Conservation (phyloP, 1,284 basidiomycete species). For the Trametes hirsuta region DNA sequence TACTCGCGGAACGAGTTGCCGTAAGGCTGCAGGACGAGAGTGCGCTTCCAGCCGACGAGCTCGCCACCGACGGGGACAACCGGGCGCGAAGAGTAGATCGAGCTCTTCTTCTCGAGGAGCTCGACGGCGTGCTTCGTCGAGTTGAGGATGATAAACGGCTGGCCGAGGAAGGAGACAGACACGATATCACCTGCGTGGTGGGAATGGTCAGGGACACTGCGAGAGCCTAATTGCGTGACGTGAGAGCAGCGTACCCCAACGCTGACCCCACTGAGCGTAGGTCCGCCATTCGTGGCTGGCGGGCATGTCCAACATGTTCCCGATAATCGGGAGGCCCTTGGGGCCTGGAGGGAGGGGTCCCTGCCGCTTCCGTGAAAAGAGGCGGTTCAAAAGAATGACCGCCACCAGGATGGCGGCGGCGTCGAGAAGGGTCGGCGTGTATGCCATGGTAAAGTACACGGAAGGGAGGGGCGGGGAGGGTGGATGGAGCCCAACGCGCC, state of each 20-base stretch:
- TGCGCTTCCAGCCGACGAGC: constrained; percentile 69
- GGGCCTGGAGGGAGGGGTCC: constrained; percentile 36
- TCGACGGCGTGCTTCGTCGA: constrained; percentile 55
- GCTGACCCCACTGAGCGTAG: constrained; percentile 34
- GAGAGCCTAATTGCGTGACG: background rate
- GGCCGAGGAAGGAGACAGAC: constrained; percentile 54
- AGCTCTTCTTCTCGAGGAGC: constrained; percentile 68
- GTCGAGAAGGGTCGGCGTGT: constrained; percentile 23
- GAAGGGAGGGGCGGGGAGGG: background rate
- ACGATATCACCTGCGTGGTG: constrained; percentile 29
- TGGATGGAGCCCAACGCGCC: background rate
- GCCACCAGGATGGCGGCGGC: constrained; percentile 17
- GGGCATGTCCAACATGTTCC: constrained; percentile 38
- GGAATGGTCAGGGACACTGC: background rate
- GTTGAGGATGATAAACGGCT: constrained; percentile 63
- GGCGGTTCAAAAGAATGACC: constrained; percentile 19
- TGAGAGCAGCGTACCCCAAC: constrained; percentile 27
- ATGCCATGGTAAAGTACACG: constrained; percentile 19
- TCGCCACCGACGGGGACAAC: constrained; percentile 44
- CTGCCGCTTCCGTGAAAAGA: constrained; percentile 15
- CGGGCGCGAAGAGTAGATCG: constrained; percentile 74
- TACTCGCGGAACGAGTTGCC: constrained; percentile 65
- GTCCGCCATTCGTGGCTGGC: constrained; percentile 32
- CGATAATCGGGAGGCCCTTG: constrained; percentile 34
- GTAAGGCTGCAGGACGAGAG: constrained; percentile 62